Base-by-base conservation (phyloP, 2,329 filamentous ascomycete species). In the Aureobasidium sp. region DNA sequence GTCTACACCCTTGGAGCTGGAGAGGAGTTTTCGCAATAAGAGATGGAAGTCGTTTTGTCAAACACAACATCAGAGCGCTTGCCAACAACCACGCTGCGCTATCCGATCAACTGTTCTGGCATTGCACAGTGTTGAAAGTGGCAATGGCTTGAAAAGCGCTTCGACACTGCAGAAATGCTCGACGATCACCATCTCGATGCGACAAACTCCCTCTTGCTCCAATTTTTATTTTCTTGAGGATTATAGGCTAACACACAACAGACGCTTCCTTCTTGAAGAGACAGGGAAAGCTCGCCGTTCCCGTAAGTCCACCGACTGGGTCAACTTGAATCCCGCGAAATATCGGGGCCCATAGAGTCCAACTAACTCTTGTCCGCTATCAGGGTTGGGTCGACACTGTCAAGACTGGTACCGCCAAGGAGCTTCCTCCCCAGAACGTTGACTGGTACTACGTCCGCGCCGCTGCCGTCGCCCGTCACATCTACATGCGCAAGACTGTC, bases 401-500 rank as follows among this genome's bases (percentile, higher is more conserved):
- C 83, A 99, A 99, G 89, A 97, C 93, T 72, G 93, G 91, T 74
- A 85, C 88, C 77, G 89, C 89, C 78, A 96, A 96, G 82, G 94
- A 99, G 85, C 89, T 99, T 72, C 93, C 93, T 75, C 94, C 93
- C 75, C 92, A 97, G 86, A 89, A 92, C 79, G 90, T 92, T 77
- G 94, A 99, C 86, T 99, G 94, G 94, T 95, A 84, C 82, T 88
- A 88, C 82, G 77, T 87, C 77, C 92, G 94, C 76, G 92, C 93
- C 74, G 94, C 94, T 73, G 87, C 93, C 70, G 88, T 99, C 77
- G 94, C 94, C 75, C 91, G 92, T 76, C 93, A 97, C 85, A 88
- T 99, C 84, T 99, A 99, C 86, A 85, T 99, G 79, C 90, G 94
- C 83, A 99, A 99, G 86, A 97, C 92, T 67, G 92, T 99, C 77